Base-by-base conservation (phyloP, 139 green algal genomes). In the Chlorokybus atmophyticus region DNA sequence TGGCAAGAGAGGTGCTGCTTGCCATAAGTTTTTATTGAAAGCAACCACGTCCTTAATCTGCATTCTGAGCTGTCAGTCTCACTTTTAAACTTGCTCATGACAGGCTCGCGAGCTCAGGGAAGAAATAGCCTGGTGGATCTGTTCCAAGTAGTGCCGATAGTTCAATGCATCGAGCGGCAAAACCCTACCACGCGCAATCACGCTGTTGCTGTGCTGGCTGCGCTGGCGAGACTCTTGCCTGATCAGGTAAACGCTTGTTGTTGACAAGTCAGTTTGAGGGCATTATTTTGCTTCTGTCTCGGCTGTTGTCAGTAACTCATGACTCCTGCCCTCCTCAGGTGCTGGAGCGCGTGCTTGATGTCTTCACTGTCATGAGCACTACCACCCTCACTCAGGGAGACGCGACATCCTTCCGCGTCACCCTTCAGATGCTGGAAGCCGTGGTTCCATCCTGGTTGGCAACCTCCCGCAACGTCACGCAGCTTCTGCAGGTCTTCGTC, bases 161-260 rank as follows among this genome's bases (percentile, higher is more conserved):
- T n/a, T n/a, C n/a, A n/a, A n/a, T n/a, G n/a, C n/a, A n/a, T n/a
- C n/a, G n/a, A 21, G 38, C 38, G 10, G 10, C 44, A 21, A 25
- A 51, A 66, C 29, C 14, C 58, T 23, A 30, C 53, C 8, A 66
- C 55, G 19, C 14, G 26, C 53, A 68, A 59, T 31, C 57, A 68
- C 2, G 77, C 68, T 1, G 58, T 93, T 26, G 68, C 70, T 6
- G 76, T 85, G 0, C 55, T 90, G 1, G 52, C 51, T 29, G 70
- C 85, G 1, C 48, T 91, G 21, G 65, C 60, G 14, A 26, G 32
- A 26, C 21, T 68, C 31, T 21, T 29, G 31, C 52, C 60, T 19
- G 42, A 62, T 35, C 23, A 67, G 48, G 48, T 55, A 17, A 31
- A 17, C 23, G 17, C 14, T 19, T 47, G 19, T n/a, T n/a, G n/a